Percentiles rank a stretch among this genome's conserved stretches.
Evolutionary conservation across 176 grass and related monocot genomes (phyloP).

Genomic region (Cenchrus purpureus): DNA sequence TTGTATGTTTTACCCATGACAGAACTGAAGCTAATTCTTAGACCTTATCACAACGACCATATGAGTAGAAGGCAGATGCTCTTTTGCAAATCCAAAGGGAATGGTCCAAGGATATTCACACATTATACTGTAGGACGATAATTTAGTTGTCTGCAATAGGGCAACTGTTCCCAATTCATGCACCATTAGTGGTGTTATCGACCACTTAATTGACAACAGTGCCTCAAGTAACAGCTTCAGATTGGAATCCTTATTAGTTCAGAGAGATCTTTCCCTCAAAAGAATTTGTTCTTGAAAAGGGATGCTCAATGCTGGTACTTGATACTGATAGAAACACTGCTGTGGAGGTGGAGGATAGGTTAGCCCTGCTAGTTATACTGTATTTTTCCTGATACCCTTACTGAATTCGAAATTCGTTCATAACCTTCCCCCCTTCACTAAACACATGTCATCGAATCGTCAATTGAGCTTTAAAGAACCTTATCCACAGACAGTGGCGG

Average conservation of each 20-base stretch:
- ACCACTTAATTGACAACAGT: background rate
- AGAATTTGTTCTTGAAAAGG: background rate
- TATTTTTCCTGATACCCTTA: no score
- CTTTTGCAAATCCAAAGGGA: background rate
- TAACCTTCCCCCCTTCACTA: no score
- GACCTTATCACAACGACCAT: background rate
- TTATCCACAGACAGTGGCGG: no score
- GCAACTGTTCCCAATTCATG: no score
- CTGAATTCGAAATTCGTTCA: no score
- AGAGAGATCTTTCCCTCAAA: background rate
- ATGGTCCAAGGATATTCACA: background rate
- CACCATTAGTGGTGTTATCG: background rate
- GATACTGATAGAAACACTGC: no score
- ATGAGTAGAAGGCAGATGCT: background rate
- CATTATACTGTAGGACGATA: background rate
- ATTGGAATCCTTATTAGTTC: background rate
- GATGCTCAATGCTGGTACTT: background rate
- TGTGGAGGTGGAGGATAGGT: no score
- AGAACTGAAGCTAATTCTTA: background rate
- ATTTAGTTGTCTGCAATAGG: no score
- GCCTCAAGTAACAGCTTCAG: background rate
- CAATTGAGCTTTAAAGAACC: no score
- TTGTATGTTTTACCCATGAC: conserved; percentile 3
- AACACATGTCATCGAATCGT: no score
- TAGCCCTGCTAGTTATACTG: no score